These are phyloP conservation scores for Maudiozyma serrabonitensis DNA, from an alignment of 805 yeast genomes.

Conservation along the genomic window DNA sequence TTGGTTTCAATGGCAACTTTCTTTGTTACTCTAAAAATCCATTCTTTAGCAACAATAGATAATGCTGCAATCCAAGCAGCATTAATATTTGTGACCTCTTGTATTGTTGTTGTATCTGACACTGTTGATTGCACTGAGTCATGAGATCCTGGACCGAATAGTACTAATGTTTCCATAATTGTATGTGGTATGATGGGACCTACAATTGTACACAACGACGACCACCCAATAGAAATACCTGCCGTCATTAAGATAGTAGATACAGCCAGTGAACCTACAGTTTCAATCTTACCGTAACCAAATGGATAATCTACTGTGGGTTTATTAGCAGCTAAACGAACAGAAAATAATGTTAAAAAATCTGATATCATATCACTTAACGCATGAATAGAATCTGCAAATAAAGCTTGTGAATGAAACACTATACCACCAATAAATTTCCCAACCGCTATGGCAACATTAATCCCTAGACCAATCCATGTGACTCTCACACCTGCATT, in stretches of 20 bases:
- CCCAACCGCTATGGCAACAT: slow-evolving; percentile 72
- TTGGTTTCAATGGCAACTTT: slow-evolving; percentile 65
- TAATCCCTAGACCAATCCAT: slow-evolving; percentile 76
- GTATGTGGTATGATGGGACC: slow-evolving; percentile 59
- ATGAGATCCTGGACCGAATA: slow-evolving; percentile 21
- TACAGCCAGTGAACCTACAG: slow-evolving; percentile 83
- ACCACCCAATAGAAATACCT: slow-evolving; percentile 84
- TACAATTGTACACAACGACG: slow-evolving; percentile 56
- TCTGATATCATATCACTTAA: slow-evolving; percentile 84
- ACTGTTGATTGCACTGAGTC: slow-evolving; percentile 2
- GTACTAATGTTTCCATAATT: slow-evolving; percentile 38
- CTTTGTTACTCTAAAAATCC: slow-evolving; percentile 75
- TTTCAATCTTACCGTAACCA: slow-evolving; percentile 89
- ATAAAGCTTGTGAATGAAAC: slow-evolving; percentile 86
- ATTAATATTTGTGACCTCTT: slow-evolving; percentile 53
- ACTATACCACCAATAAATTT: slow-evolving; percentile 81
- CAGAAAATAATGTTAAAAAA: slow-evolving; percentile 79
- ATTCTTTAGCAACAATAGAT: slow-evolving; percentile 75
- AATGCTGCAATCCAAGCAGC: slow-evolving; percentile 94
- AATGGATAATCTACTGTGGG: slow-evolving; percentile 60
- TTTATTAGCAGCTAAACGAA: slow-evolving; percentile 56
- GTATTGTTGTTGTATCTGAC: neutral
- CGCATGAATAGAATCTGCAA: slow-evolving; percentile 94
- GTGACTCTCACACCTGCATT: slow-evolving; percentile 89
- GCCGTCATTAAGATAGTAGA: slow-evolving; percentile 75